Base-by-base conservation (phyloP, 2,329 filamentous ascomycete genomes). In the Tolypocladium ophioglossoides region DNA sequence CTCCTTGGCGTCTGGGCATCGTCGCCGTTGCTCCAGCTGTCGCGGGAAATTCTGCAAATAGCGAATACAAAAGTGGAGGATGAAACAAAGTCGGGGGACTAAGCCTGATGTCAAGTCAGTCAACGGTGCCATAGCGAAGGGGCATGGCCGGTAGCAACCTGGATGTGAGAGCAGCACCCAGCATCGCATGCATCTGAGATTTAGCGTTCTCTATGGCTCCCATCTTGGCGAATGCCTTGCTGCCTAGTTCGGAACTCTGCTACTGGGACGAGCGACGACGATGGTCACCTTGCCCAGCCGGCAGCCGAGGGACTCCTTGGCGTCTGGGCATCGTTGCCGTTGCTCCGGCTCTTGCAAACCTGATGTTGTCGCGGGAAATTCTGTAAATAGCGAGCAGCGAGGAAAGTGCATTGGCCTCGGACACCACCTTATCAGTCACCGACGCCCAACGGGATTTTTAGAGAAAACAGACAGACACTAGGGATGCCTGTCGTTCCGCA, bases 101-200 rank as follows among this genome's bases (percentile, higher is more conserved):
- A n/a, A n/a, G 58, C 60, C 61, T 68, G 27, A 3, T 20, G 12
- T 12, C 16, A 60, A 59, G 48, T 60, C 54, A 58, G 46, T 18
- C n/a, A 4, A 49, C 3, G 24, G 12, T 22, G 22, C 20, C 24
- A 38, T 18, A n/a, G 35, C 49, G 10, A 32, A 12, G 41, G 18
- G 18, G 20, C 10, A 8, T 20, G 3, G 27, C 18, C 4, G 5
- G n/a, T 5, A 30, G 4, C 27, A 20, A 48, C 44, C 44, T 34
- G 27, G 10, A 48, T 32, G 10, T 34, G 44, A 34, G 8, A 1
- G 44, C 24, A n/a, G 44, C 24, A 47, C 44, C 44, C 10, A n/a
- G 44, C 18, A n/a, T 27, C 44, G 14, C 9, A 10, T 47, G 16
- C 44, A 47, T 47, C 27, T 32, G 44, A n/a, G 3, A 27, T 3